These are phyloP conservation scores for Populus hybrid DNA, from an alignment of 441 rosid genomes.

Conservation along the genomic window DNA sequence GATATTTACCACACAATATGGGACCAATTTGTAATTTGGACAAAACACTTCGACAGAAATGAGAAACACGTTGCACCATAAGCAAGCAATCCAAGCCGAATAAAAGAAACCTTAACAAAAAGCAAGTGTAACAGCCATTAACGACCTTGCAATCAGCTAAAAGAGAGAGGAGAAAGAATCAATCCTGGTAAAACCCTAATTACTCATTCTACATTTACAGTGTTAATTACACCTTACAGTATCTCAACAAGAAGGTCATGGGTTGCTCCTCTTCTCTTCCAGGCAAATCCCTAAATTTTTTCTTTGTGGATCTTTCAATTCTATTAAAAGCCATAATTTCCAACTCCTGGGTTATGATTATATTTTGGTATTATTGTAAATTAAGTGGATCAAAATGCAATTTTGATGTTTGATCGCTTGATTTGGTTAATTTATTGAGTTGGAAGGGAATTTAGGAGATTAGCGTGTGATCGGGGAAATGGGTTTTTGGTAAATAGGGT, in stretches of 20 bases:
- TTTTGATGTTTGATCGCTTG: background rate
- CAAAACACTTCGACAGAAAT: background rate
- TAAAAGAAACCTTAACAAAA: background rate
- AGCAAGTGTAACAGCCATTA: background rate
- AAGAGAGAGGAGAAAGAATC: background rate
- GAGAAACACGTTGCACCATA: background rate
- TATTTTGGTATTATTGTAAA: background rate
- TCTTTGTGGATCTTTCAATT: background rate
- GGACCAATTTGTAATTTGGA: background rate
- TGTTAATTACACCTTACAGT: background rate
- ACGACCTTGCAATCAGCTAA: background rate
- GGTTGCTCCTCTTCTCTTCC: slow-evolving; percentile 93
- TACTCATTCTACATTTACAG: background rate
- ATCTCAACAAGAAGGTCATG: slow-evolving; percentile 31
- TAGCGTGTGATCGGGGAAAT: background rate
- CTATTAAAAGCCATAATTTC: background rate
- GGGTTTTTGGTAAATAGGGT: slow-evolving; percentile 2
- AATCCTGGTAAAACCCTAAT: slow-evolving; percentile 6
- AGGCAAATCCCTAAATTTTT: slow-evolving; percentile 30
- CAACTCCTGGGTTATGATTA: background rate
- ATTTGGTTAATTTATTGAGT: background rate
- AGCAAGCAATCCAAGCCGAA: background rate
- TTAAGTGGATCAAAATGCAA: background rate
- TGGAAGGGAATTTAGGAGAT: slow-evolving; percentile 1
- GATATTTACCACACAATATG: no score